Evolutionary conservation across 148 eudicot genomes (phyloP).

Genomic region (Gaultheria prostrata): DNA sequence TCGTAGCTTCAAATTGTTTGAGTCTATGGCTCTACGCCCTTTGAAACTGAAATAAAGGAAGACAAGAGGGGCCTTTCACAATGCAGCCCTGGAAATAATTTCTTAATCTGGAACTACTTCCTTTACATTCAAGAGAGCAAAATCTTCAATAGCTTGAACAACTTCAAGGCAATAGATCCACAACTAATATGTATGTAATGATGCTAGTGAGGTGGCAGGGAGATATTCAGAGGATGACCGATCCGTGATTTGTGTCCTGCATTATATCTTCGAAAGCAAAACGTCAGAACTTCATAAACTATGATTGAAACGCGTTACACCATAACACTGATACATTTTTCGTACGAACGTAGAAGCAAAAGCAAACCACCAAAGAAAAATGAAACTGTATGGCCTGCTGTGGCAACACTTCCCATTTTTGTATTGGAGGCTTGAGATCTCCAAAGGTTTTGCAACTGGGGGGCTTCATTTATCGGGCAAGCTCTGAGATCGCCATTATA

Average conservation of each 20-base stretch:
- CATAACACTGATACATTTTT: neutral
- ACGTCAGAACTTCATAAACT: neutral
- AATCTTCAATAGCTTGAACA: no score
- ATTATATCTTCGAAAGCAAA: neutral
- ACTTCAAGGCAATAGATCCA: neutral
- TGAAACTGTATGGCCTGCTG: neutral
- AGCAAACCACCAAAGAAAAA: neutral
- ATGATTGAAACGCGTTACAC: neutral
- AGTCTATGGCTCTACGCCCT: neutral
- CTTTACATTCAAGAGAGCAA: neutral
- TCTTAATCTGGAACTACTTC: neutral
- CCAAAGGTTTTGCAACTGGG: neutral
- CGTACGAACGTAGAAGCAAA: neutral
- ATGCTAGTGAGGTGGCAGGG: neutral
- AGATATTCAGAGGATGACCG: neutral
- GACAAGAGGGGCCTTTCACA: neutral
- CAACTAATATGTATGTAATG: neutral
- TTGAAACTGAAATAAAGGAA: neutral
- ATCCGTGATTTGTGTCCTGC: slow-evolving; percentile 15
- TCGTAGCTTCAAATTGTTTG: neutral
- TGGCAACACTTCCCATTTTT: neutral
- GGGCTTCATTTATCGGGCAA: neutral
- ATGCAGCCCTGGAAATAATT: neutral
- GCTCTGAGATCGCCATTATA: neutral
- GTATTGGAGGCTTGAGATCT: neutral